phyloP scores from a whole-genome alignment of 2,329 filamentous ascomycete genomes.

The Exophiala lecanii-corni region DNA sequence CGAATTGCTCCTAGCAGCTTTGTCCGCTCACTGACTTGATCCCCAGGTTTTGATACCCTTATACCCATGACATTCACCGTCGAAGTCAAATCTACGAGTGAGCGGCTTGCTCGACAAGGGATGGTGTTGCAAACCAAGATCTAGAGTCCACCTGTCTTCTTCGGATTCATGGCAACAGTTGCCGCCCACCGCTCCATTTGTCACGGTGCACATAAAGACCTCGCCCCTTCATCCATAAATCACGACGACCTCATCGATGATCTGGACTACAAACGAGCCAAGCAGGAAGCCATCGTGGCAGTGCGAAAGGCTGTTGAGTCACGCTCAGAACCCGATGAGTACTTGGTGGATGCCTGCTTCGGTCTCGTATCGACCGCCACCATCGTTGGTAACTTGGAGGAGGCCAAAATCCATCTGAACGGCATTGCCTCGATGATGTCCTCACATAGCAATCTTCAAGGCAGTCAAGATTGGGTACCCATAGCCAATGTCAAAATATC shows the following conservation, averaged over 20 bases:
- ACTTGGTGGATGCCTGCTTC: slow-evolving; percentile 36
- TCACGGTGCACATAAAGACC: slow-evolving; percentile 27
- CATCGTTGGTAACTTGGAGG: slow-evolving; percentile 36
- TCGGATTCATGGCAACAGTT: slow-evolving; percentile 36
- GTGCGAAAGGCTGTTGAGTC: slow-evolving; percentile 25
- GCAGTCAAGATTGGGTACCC: slow-evolving; percentile 17
- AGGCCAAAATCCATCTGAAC: slow-evolving; percentile 36
- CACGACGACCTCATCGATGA: slow-evolving; percentile 28
- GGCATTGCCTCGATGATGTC: slow-evolving; percentile 30
- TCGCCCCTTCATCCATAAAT: slow-evolving; percentile 19
- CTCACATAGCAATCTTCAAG: slow-evolving; percentile 36
- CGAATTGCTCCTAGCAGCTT: background rate
- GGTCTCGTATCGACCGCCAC: slow-evolving; percentile 36
- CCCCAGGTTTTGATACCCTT: slow-evolving; percentile 33
- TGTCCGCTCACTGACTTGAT: slow-evolving; percentile 5
- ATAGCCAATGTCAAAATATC: slow-evolving; percentile 27
- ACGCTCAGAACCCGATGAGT: slow-evolving; percentile 34
- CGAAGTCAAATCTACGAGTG: slow-evolving; percentile 27
- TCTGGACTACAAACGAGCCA: slow-evolving; percentile 37
- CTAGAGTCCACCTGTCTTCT: slow-evolving; percentile 35
- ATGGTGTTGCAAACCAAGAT: slow-evolving; percentile 33
- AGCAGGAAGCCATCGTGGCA: slow-evolving; percentile 30
- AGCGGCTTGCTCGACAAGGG: slow-evolving; percentile 27
- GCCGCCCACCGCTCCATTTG: slow-evolving; percentile 37
- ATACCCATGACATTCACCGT: slow-evolving; percentile 38